A percentile compares a stretch with the other conserved stretches of the same genome.
phyloP scores from a whole-genome alignment of 257 asterid species.

The Solanum lycopersicoides region DNA sequence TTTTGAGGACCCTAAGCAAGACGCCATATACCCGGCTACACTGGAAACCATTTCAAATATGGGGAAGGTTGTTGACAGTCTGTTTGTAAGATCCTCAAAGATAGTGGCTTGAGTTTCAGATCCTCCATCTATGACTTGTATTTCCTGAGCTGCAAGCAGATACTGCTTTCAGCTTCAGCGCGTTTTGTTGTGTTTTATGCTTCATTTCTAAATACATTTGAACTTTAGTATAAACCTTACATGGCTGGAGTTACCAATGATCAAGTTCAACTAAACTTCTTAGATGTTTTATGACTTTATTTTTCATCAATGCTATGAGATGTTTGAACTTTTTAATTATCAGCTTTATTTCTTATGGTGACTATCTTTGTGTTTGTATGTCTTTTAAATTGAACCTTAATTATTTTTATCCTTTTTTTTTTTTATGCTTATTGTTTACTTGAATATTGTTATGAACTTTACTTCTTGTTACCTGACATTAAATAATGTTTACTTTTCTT shows the following conservation, averaged over 20 bases:
- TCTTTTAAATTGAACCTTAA: neutral
- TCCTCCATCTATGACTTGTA: neutral
- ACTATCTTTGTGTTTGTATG: neutral
- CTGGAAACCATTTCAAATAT: conserved; percentile 30
- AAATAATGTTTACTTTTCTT: neutral
- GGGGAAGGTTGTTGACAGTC: conserved; percentile 44
- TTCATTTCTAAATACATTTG: neutral
- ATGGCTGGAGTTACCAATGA: neutral
- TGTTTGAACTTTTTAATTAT: neutral
- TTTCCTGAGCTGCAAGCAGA: neutral
- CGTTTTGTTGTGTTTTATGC: neutral
- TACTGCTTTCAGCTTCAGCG: neutral
- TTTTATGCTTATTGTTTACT: neutral
- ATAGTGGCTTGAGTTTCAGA: conserved; percentile 14
- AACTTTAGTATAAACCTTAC: neutral
- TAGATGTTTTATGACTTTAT: neutral
- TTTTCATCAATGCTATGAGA: neutral
- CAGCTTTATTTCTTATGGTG: neutral
- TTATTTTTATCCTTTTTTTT: neutral
- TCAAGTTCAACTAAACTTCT: neutral
- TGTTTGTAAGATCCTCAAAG: conserved; percentile 26
- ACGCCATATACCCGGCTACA: conserved; percentile 29
- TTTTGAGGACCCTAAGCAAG: conserved; percentile 35
- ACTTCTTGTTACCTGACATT: neutral
- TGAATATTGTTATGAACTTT: neutral